Percentiles rank a stretch among this genome's conserved stretches.
These are phyloP conservation scores for Cladosporium sp. DNA, from an alignment of 2,329 filamentous ascomycete species.

Conservation along the genomic window DNA sequence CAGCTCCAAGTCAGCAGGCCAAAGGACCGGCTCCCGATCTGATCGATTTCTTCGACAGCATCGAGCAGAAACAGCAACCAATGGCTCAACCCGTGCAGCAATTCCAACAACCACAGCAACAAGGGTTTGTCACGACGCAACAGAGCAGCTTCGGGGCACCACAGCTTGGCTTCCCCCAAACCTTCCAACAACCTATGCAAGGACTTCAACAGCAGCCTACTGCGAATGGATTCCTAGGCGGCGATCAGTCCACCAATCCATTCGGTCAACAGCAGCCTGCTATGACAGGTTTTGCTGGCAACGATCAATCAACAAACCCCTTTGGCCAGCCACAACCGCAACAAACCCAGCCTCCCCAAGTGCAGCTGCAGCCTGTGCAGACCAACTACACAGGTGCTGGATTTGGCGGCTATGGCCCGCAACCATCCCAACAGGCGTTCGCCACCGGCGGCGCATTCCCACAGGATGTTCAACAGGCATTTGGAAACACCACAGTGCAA, in stretches of 20 bases:
- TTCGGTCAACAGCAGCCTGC: slow-evolving; percentile 22
- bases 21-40: slow-evolving; percentile 74
- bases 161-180: slow-evolving; percentile 24
- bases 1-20: slow-evolving; percentile 27
- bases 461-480: slow-evolving; percentile 27
- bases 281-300: slow-evolving; percentile 45
- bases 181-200: slow-evolving; percentile 18
- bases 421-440: slow-evolving; percentile 57
- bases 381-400: slow-evolving; percentile 70
- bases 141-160: slow-evolving; percentile 29
- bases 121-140: slow-evolving; percentile 27
- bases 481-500: slow-evolving; percentile 33
- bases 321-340: slow-evolving; percentile 36
- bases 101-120: slow-evolving; percentile 34
- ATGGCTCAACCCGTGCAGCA: slow-evolving; percentile 39
- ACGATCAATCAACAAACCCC: slow-evolving; percentile 39
- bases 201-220: slow-evolving; percentile 40
- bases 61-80: slow-evolving; percentile 81
- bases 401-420: slow-evolving; percentile 77
- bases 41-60: slow-evolving; percentile 93
- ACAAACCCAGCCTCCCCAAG: slow-evolving; percentile 30
- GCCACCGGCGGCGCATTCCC: slow-evolving; percentile 30
- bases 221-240: slow-evolving; percentile 34
- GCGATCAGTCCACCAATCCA: slow-evolving; percentile 17
- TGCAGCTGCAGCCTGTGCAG: slow-evolving; percentile 54